Percentiles rank a stretch among this genome's conserved stretches.
phyloP scores from a whole-genome alignment of 2,329 filamentous ascomycete species.

The Teratosphaeria viscida region DNA sequence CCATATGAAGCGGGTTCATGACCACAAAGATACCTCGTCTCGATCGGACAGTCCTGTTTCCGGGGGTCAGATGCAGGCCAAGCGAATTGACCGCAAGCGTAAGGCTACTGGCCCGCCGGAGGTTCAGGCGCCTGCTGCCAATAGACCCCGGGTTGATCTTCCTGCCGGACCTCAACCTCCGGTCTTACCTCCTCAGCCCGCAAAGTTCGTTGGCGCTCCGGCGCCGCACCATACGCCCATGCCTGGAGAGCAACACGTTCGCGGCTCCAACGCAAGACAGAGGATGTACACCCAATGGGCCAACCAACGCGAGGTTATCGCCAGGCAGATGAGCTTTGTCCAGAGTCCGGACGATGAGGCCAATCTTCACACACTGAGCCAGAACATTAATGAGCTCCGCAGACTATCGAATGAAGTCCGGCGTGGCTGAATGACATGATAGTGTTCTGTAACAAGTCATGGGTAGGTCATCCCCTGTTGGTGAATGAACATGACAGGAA shows the following conservation, averaged over 20 bases:
- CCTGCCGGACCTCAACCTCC: neutral
- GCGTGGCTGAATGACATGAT: conserved; percentile 14
- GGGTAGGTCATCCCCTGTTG: conserved; percentile 2
- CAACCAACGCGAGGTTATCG: conserved; percentile 14
- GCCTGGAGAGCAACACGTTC: neutral
- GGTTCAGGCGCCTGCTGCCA: conserved; percentile 12
- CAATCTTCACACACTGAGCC: conserved; percentile 13
- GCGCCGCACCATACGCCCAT: neutral
- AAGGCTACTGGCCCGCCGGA: conserved; percentile 13
- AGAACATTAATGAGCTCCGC: conserved; percentile 17
- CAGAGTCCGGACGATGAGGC: conserved; percentile 17
- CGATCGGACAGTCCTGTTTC: conserved; percentile 6
- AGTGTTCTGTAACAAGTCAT: neutral
- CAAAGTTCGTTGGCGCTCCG: neutral
- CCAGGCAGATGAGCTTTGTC: conserved; percentile 15
- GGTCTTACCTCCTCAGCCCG: neutral
- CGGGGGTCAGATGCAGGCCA: neutral
- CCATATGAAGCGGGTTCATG: conserved; percentile 92
- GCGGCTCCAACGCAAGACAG: conserved; percentile 1
- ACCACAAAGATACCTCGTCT: conserved; percentile 33
- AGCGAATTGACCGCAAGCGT: conserved; percentile 16
- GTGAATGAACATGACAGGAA: neutral
- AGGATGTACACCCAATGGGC: conserved; percentile 17
- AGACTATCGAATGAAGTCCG: conserved; percentile 16
- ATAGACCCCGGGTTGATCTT: neutral